Evolutionary conservation across 805 yeast species (phyloP), one percentile per base, ranked within the genome.

Genomic region (Pichia nanzhaoensis): DNA sequence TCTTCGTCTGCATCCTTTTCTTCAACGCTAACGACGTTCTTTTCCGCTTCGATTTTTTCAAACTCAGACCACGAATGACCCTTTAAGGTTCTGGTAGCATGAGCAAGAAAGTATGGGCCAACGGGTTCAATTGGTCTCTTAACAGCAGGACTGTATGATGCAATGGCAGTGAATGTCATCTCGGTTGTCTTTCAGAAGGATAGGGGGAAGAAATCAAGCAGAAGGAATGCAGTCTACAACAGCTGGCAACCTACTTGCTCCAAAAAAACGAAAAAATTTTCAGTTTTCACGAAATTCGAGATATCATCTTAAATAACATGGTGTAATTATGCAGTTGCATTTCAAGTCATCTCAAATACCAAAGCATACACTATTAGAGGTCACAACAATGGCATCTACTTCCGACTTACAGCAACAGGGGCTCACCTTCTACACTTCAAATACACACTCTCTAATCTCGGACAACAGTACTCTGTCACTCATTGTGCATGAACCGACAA

Each of bases 31-130:
- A 76, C 75, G 59, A 85, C 95, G 67, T 86, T 86, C 69, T 79
- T 81, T 63, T 83, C 95, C 50, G 96, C 96, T 75, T 90, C 95
- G 55, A 89, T 71, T 65, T 84, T 82, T 71, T 93, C 99, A 61
- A 78, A 93, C 70, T 93, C 98, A 45, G 97, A 88, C 96, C 97
- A 93, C 41, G 98, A 88, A 71, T 95, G 96, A 65, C 96, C 96
- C 70, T 96, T 82, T 57, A 90, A 74, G 44, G 95, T 78, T 75
- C 99, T 85, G 55, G 95, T 81, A 48, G 98, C 98, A 62, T 93
- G 99, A 42, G 96, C 96, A 57, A 93, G 73, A 72, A 90, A 93
- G 64, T 78, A 85, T 51, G 95, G 91, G 46, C 99, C 99, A 55
- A 91, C 96, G 33, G 99, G 98, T 71, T 93, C 99, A 51, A 90